Percentiles rank a stretch among this genome's conserved stretches.
phyloP scores from a whole-genome alignment of 768 basidiomycete species.

The Kwoniella dejecticola region DNA sequence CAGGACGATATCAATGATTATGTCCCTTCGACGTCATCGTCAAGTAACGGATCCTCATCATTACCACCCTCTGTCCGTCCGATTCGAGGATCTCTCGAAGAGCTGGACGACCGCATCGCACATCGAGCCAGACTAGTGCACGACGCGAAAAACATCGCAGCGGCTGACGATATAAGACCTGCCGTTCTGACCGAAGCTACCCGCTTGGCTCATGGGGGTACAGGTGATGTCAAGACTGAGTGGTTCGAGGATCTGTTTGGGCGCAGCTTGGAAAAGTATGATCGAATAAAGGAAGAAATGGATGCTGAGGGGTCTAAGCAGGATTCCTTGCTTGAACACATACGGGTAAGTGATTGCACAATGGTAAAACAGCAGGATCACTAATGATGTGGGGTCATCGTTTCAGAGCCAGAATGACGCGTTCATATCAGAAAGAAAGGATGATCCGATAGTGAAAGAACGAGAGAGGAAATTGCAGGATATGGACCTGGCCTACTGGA shows the following conservation, averaged over 20 bases:
- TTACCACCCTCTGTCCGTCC: constrained; percentile 47
- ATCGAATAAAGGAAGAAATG: constrained; percentile 64
- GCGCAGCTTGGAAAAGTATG: constrained; percentile 77
- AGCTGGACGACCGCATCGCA: constrained; percentile 71
- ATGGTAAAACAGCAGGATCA: no score
- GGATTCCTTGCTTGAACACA: constrained; percentile 65
- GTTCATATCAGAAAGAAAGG: constrained; percentile 75
- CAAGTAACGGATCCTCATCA: constrained; percentile 22
- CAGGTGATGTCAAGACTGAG: constrained; percentile 69
- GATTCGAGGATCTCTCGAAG: constrained; percentile 65
- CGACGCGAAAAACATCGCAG: constrained; percentile 66
- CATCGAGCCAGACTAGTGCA: constrained; percentile 66
- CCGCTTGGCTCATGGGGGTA: constrained; percentile 63
- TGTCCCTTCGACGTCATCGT: constrained; percentile 59
- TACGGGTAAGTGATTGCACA: constrained; percentile 63
- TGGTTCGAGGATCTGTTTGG: constrained; percentile 86
- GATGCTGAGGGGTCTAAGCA: constrained; percentile 66
- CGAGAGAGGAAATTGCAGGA: constrained; percentile 79
- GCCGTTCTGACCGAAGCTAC: constrained; percentile 69
- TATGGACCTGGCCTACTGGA: constrained; percentile 80
- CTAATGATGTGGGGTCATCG: not conserved
- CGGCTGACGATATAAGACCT: constrained; percentile 72
- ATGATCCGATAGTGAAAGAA: constrained; percentile 74
- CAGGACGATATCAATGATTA: constrained; percentile 43
- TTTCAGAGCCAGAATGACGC: constrained; percentile 66